Evolutionary conservation across 768 basidiomycete genomes (phyloP).

Genomic region (Mycena crocata): DNA sequence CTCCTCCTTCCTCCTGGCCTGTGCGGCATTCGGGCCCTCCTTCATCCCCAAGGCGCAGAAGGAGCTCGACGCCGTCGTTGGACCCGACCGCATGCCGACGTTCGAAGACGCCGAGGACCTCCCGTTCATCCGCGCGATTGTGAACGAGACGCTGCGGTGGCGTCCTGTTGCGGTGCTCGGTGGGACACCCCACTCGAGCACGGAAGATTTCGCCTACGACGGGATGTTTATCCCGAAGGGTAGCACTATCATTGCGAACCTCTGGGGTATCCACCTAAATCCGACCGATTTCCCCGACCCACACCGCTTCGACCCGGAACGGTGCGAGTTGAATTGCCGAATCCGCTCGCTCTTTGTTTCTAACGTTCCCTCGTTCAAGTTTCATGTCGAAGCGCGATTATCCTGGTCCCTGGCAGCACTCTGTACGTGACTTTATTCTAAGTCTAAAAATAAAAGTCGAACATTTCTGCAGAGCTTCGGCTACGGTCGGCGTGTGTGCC

Average conservation of each 20-base stretch:
- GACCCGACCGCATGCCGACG: conserved; percentile 51
- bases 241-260: conserved; percentile 50
- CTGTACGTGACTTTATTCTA: neutral
- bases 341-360: neutral
- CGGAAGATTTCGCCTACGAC: conserved; percentile 50
- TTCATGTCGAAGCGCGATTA: conserved; percentile 33
- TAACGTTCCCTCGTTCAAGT: neutral
- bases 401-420: conserved; percentile 34
- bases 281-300: conserved; percentile 29
- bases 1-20: conserved; percentile 47
- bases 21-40: conserved; percentile 21
- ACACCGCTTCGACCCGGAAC: conserved; percentile 29
- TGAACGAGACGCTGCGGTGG: conserved; percentile 56
- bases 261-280: conserved; percentile 37
- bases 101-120: conserved; percentile 49
- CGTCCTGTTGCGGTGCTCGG: conserved; percentile 49
- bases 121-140: conserved; percentile 50
- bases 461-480: conserved; percentile 21
- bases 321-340: neutral
- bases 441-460: no score
- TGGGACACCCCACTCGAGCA: conserved; percentile 51
- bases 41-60: conserved; percentile 53
- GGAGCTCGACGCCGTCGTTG: conserved; percentile 52
- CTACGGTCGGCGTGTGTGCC: conserved; percentile 31
- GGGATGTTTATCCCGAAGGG: conserved; percentile 55